Percentiles rank a stretch among this genome's conserved stretches.
These are phyloP conservation scores for Trichosporon faecale DNA, from an alignment of 1,284 basidiomycete species.

Conservation along the genomic window DNA sequence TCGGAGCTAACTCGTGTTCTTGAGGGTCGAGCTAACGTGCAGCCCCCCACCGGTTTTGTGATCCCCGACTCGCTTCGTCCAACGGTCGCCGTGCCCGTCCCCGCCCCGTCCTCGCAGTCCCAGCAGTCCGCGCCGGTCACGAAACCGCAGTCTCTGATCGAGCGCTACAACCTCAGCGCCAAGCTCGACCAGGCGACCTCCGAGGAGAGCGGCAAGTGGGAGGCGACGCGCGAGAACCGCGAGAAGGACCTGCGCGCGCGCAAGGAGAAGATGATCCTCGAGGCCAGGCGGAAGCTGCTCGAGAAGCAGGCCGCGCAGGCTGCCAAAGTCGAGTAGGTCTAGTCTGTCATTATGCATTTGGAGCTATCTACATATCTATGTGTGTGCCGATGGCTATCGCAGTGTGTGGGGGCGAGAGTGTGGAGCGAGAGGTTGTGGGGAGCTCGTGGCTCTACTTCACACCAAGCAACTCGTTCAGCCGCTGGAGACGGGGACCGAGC, in stretches of 20 bases:
- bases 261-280: constrained; percentile 49
- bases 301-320: constrained; percentile 33
- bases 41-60: constrained; percentile 22
- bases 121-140: constrained; percentile 16
- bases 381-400: not conserved
- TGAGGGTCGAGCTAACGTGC: not conserved
- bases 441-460: not conserved
- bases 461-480: constrained; percentile 49
- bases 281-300: constrained; percentile 44
- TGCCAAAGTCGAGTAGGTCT: constrained; percentile 21
- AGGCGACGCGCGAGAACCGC: constrained; percentile 43
- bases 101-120: constrained; percentile 11
- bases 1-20: not conserved
- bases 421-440: too few species aligned
- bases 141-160: constrained; percentile 35
- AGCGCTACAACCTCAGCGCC: constrained; percentile 37
- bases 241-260: constrained; percentile 43
- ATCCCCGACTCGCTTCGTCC: constrained; percentile 23
- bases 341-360: constrained; percentile 15
- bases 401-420: too few species aligned
- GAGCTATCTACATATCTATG: constrained; percentile 13
- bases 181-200: constrained; percentile 24
- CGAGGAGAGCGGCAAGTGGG: constrained; percentile 36
- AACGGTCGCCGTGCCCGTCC: constrained; percentile 1
- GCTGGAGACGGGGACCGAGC: constrained; percentile 61